These are phyloP conservation scores for Friedmanniomyces endolithicus DNA, from an alignment of 495 filamentous ascomycete genomes.

Conservation along the genomic window DNA sequence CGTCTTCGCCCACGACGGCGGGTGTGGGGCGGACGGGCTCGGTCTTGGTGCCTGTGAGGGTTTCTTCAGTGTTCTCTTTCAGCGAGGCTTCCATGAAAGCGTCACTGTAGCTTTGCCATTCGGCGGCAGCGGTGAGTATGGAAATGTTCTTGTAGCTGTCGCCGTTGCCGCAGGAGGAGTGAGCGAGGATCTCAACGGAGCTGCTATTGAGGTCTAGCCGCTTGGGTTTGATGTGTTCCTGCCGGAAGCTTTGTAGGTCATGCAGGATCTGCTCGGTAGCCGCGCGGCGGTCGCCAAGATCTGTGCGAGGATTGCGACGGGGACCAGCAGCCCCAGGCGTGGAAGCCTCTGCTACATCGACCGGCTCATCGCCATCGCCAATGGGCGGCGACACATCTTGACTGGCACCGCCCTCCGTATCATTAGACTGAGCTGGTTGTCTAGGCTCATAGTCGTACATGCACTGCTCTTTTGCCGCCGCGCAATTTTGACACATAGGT, in stretches of 20 bases:
- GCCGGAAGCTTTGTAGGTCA: constrained; percentile 10
- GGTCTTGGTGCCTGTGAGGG: constrained; percentile 5
- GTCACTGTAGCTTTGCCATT: constrained; percentile 7
- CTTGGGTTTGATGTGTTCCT: constrained; percentile 7
- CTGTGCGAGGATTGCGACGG: not conserved
- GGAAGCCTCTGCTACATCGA: not conserved
- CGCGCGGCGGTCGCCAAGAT: not conserved
- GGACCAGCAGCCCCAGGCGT: not conserved
- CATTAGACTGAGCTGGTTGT: not conserved
- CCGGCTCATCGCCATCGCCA: not conserved
- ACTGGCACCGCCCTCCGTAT: not conserved
- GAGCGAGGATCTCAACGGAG: constrained; percentile 15
- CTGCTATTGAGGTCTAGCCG: constrained; percentile 6
- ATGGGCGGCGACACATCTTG: not conserved
- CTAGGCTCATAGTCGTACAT: constrained; percentile 8
- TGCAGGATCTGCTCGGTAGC: constrained; percentile 13
- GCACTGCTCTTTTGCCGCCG: not conserved
- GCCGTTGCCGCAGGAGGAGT: constrained; percentile 11
- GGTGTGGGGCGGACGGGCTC: constrained; percentile 3
- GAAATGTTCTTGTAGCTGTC: constrained; percentile 6
- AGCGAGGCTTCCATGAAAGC: constrained; percentile 9
- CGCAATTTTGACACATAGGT: constrained; percentile 9
- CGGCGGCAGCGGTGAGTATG: not conserved
- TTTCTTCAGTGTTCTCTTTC: constrained; percentile 12
- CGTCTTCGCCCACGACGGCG: not conserved